Evolutionary conservation across 345 rosid genomes (phyloP), one percentile per base, ranked within the genome.

Genomic region (Punica granatum): DNA sequence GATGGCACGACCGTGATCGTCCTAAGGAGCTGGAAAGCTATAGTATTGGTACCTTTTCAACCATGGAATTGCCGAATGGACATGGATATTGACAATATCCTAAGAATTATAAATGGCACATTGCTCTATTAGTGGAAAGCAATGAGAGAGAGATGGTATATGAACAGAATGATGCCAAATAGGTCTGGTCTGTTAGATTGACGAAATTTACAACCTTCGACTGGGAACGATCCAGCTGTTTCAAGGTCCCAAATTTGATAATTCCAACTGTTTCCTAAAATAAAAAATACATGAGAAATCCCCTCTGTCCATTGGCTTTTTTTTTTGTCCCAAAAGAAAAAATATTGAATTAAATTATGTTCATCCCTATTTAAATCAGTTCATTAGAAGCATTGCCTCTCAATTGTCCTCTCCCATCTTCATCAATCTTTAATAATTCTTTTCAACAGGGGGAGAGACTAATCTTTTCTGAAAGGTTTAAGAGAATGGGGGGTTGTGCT

Each of bases 401-500:
- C 49, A 44, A 44, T 44, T 44, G 21, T 14, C 6, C 26, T 11
- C 31, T 56, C 19, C 34, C 61, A 56, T 3, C 18, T 10, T 14
- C 18, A 26, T 56, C 30, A 56, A 56, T 26, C 61, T 30, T 26
- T 26, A 28, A 13, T 28, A 16, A 12, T 30, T 46, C 26, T 36
- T 21, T 26, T 41, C 51, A 41, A 35, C 15, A 60, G 49, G 36
- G 64, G 33, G 71, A 68, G 64, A 41, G 51, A 14, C 28, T 37
- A 15, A 37, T 26, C 1, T 30, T 13, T 26, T 56, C 61, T 30
- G n/a, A 12, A 13, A n/a, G 28, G 28, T 30, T 26, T 13, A 10
- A 25, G 30, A 41, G 28, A 14, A 70, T 70, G 73, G 73, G 73
- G 25, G 68, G 73, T 33, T 70, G 73, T 39, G 73, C 73, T 28